phyloP scores from a whole-genome alignment of 176 grass and related monocot genomes.

The Bonia amplexicaulis region DNA sequence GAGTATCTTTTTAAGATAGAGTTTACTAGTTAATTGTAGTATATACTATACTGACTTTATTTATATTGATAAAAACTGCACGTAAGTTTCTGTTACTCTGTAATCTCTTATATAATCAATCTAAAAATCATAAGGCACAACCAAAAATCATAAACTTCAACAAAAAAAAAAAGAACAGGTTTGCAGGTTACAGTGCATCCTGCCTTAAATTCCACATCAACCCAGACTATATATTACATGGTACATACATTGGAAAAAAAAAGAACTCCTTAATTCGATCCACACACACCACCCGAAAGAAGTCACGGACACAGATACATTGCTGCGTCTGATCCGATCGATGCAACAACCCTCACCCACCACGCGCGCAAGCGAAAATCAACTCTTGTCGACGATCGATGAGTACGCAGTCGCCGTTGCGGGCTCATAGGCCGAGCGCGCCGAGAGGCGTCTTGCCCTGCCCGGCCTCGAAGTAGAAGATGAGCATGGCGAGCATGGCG shows the following conservation, averaged over 20 bases:
- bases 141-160: no score
- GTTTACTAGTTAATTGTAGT: no score
- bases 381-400: not conserved
- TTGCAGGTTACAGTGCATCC: no score
- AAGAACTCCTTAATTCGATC: conserved; percentile 2
- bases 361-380: not conserved
- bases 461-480: conserved; percentile 98
- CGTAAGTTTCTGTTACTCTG: no score
- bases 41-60: no score
- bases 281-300: conserved; percentile 25
- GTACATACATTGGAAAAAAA: conserved; percentile 32
- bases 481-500: conserved; percentile 97
- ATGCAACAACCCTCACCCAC: not conserved
- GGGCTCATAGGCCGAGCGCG: conserved; percentile 63
- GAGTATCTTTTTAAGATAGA: no score
- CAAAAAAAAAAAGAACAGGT: no score
- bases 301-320: conserved; percentile 17
- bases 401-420: not conserved
- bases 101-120: no score
- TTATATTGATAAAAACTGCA: no score
- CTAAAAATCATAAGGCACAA: no score
- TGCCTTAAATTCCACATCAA: no score
- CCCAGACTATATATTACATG: conserved; percentile 50
- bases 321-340: not conserved
- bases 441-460: conserved; percentile 97